These are phyloP conservation scores for Alternaria hordeiaustralica DNA, from an alignment of 2,329 filamentous ascomycete species.

Conservation along the genomic window DNA sequence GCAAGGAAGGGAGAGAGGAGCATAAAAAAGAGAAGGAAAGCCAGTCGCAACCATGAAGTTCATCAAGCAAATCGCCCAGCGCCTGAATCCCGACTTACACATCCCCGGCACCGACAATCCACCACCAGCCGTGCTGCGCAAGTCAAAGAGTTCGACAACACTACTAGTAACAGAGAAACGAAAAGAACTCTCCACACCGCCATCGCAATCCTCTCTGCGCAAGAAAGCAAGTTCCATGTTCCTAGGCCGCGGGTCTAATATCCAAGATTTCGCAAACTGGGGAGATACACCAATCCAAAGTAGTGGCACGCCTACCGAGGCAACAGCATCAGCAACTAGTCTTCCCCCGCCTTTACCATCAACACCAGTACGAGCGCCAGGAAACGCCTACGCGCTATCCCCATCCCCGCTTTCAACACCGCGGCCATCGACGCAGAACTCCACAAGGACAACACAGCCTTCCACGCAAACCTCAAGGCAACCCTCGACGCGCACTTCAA, in stretches of 20 bases:
- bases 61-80: slow-evolving; percentile 10
- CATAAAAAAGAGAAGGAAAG: background rate
- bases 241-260: background rate
- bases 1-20: background rate
- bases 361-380: background rate
- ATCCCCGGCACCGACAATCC: slow-evolving; percentile 1
- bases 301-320: background rate
- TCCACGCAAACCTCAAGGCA: background rate
- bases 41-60: slow-evolving; percentile 3
- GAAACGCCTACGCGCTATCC: background rate
- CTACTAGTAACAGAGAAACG: background rate
- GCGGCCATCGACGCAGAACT: background rate
- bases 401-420: background rate
- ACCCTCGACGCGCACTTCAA: background rate
- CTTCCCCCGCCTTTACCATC: background rate
- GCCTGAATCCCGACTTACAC: slow-evolving; percentile 7
- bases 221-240: background rate
- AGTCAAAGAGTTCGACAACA: background rate
- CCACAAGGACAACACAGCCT: background rate
- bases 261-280: background rate
- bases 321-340: background rate
- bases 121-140: background rate
- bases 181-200: background rate
- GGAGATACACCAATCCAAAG: background rate
- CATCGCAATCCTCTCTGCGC: background rate